These are phyloP conservation scores for Xylaria venustula DNA, from an alignment of 495 filamentous ascomycete species.

Conservation along the genomic window DNA sequence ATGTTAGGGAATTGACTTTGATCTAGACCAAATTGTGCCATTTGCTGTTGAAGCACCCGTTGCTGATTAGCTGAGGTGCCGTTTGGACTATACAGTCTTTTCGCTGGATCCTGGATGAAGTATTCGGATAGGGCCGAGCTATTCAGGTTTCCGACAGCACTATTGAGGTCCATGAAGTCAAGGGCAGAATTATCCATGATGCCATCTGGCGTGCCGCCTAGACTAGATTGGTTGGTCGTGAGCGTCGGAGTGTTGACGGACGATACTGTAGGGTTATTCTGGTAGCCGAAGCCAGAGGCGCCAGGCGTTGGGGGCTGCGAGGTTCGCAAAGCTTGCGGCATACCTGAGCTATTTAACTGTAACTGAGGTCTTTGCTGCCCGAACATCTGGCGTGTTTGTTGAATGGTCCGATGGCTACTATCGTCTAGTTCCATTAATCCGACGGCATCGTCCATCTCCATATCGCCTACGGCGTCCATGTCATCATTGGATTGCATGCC, in stretches of 20 bases:
- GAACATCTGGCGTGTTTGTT: slow-evolving; percentile 60
- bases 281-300: slow-evolving; percentile 67
- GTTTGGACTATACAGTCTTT: slow-evolving; percentile 83
- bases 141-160: slow-evolving; percentile 37
- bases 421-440: slow-evolving; percentile 61
- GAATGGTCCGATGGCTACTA: slow-evolving; percentile 58
- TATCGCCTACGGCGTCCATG: slow-evolving; percentile 85
- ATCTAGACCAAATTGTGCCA: slow-evolving; percentile 61
- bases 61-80: slow-evolving; percentile 67
- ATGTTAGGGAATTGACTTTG: slow-evolving; percentile 70
- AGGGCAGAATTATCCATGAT: slow-evolving; percentile 57
- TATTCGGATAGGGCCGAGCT: slow-evolving; percentile 36
- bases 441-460: slow-evolving; percentile 91
- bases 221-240: slow-evolving; percentile 54
- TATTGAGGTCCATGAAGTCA: slow-evolving; percentile 53
- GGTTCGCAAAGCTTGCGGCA: slow-evolving; percentile 75
- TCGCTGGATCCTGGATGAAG: slow-evolving; percentile 95
- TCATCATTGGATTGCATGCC: slow-evolving; percentile 55
- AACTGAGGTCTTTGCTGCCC: slow-evolving; percentile 73
- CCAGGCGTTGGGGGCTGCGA: slow-evolving; percentile 87
- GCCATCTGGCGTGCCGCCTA: slow-evolving; percentile 31
- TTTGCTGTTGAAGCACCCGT: slow-evolving; percentile 55
- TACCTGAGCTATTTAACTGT: slow-evolving; percentile 62
- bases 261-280: slow-evolving; percentile 96
- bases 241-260: slow-evolving; percentile 95